Evolutionary conservation across 108 stramenopile genomes (phyloP).

Genomic region (Conticribra guillardii): DNA sequence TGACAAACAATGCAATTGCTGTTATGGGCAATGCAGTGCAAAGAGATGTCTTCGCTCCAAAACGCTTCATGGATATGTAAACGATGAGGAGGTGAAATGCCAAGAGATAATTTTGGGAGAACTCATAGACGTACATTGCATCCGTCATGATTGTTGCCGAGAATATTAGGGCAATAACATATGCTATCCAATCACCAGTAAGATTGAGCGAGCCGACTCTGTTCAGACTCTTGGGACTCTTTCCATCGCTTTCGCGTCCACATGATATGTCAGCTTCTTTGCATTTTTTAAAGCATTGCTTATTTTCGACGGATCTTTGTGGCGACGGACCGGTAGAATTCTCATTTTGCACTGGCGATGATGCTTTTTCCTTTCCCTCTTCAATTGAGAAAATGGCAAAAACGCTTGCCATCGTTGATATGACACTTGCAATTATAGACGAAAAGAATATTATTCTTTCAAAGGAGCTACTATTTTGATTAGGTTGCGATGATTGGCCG

Average conservation of each 20-base stretch:
- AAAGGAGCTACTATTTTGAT: neutral
- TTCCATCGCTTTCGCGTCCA: too few relatives aligned
- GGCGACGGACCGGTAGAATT: too few relatives aligned
- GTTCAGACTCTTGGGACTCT: neutral
- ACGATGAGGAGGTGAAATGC: slow-evolving; percentile 40
- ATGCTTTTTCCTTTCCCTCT: too few relatives aligned
- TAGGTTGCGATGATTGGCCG: neutral
- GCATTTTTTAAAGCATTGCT: neutral
- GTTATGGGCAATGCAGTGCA: slow-evolving; percentile 35
- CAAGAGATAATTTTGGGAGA: slow-evolving; percentile 46
- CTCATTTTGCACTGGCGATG: too few relatives aligned
- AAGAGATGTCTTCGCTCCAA: slow-evolving; percentile 39
- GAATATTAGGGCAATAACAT: slow-evolving; percentile 52
- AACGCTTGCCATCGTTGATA: neutral
- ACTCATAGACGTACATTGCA: slow-evolving; percentile 66
- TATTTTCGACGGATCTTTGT: too few relatives aligned
- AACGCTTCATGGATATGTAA: slow-evolving; percentile 20
- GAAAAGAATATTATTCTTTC: neutral
- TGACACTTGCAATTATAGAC: slow-evolving; percentile 4
- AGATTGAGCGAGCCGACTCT: neutral
- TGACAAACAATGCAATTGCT: slow-evolving; percentile 9
- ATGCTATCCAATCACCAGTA: slow-evolving; percentile 22
- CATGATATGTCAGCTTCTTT: neutral
- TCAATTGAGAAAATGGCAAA: slow-evolving; percentile 20
- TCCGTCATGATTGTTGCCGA: slow-evolving; percentile 72